phyloP scores from a whole-genome alignment of 202 grass and related monocot species.

The Eragrostis tef region DNA sequence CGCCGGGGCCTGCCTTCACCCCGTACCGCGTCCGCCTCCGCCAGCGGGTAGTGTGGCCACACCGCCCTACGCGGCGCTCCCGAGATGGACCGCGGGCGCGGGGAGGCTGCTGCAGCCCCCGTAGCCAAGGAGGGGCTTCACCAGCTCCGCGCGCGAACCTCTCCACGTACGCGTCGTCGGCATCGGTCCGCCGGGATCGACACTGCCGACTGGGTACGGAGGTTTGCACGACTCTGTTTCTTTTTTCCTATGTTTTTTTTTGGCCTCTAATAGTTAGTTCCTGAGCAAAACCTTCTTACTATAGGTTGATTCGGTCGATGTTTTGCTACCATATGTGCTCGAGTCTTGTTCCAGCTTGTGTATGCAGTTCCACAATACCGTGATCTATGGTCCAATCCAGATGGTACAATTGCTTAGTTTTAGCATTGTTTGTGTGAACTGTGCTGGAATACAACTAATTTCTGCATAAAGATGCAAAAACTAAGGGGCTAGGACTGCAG shows the following conservation, averaged over 20 bases:
- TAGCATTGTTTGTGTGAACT: too few species aligned
- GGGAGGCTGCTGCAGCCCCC: slow-evolving; percentile 44
- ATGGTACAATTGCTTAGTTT: too few species aligned
- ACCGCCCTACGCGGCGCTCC: background rate
- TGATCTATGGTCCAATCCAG: too few species aligned
- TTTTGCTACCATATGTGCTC: background rate
- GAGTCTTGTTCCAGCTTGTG: too few species aligned
- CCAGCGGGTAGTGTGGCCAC: too few species aligned
- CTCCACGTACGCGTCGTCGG: slow-evolving; percentile 87
- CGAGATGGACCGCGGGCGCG: slow-evolving; percentile 39
- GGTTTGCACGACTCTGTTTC: background rate
- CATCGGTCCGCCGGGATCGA: slow-evolving; percentile 93
- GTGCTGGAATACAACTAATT: too few species aligned
- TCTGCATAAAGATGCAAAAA: too few species aligned
- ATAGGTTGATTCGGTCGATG: background rate
- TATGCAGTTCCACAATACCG: too few species aligned
- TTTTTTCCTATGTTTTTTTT: background rate
- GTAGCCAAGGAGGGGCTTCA: slow-evolving; percentile 50
- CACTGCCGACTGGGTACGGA: slow-evolving; percentile 63
- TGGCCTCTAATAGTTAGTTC: background rate
- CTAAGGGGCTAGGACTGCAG: too few species aligned
- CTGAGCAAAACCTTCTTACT: background rate
- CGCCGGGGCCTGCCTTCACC: background rate
- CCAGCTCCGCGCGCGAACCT: slow-evolving; percentile 35
- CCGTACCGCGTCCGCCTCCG: too few species aligned